Conservation (phyloP, 805 yeast genomes). For the Wickerhamiella cacticola region DNA sequence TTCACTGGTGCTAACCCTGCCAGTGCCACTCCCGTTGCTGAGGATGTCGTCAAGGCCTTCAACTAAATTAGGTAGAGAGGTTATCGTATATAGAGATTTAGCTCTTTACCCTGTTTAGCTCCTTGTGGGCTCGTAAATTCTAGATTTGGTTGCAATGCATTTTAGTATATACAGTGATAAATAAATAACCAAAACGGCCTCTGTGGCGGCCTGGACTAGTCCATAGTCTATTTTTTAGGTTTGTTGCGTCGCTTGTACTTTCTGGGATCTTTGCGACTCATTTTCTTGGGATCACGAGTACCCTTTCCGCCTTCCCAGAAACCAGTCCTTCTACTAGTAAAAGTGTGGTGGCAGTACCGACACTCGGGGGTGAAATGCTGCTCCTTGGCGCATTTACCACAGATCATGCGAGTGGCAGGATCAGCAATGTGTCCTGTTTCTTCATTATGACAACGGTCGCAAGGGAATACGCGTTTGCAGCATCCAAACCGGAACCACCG, state of each 20-base stretch:
- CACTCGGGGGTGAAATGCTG: conserved; percentile 31
- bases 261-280: conserved; percentile 34
- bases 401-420: conserved; percentile 32
- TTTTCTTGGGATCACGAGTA: conserved; percentile 30
- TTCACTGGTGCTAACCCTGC: conserved; percentile 61
- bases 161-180: neutral
- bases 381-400: conserved; percentile 34
- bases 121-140: no score
- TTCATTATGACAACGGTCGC: conserved; percentile 34
- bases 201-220: no score
- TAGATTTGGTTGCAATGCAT: no score
- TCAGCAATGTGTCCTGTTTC: conserved; percentile 30
- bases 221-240: neutral
- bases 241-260: conserved; percentile 26
- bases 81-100: no score
- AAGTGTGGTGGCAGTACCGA: conserved; percentile 30
- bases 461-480: conserved; percentile 33
- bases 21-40: conserved; percentile 41
- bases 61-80: neutral
- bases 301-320: conserved; percentile 39
- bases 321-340: conserved; percentile 27
- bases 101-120: no score
- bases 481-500: conserved; percentile 36
- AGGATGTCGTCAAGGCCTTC: conserved; percentile 28
- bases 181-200: neutral